Base-by-base conservation (phyloP, 306 rosid genomes). In the Rosa persica region DNA sequence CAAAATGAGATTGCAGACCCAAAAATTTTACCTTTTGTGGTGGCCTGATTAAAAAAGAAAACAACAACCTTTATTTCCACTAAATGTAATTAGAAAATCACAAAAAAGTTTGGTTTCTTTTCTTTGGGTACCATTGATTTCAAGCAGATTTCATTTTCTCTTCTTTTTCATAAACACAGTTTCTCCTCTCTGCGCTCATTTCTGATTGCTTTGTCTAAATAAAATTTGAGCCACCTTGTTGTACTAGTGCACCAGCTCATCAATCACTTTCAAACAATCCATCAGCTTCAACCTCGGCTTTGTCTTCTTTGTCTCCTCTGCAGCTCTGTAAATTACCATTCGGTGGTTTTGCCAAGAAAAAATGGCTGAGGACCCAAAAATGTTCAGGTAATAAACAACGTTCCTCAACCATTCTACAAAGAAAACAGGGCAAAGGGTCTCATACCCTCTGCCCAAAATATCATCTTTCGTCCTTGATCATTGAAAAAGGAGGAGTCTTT, bases 351-450 rank as follows among this genome's bases (percentile, higher is more conserved):
- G 43, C 27, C 78, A 42, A 36, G 25, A 36, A 54, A 48, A 73
- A 49, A 49, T 6, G 67, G 70, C 72, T 12, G 57, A 74, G 11
- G 40, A 36, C 67, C 76, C 73, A 70, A 72, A 70, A 71, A 81
- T 54, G 81, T 30, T 20, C 71, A 87, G 86, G 85, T 86, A 83
- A 82, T 70, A 22, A n/a, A 69, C 67, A 60, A 68, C 58, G 64
- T 55, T 39, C 27, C 30, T 12, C 7, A 44, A 44, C 40, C 78
- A 17, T 49, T 82, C 82, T 77, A 69, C 54, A 67, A 39, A 36
- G 79, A 20, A 8, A 70, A 61, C 62, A 55, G 40, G 48, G 57
- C 60, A 81, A 80, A 73, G 81, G 78, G 72, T 82, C 71, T 75
- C 71, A 20, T 64, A 46, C 61, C 71, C 47, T 47, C 42, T 75